phyloP scores from a whole-genome alignment of 768 basidiomycete genomes.

The Galerina marginata region DNA sequence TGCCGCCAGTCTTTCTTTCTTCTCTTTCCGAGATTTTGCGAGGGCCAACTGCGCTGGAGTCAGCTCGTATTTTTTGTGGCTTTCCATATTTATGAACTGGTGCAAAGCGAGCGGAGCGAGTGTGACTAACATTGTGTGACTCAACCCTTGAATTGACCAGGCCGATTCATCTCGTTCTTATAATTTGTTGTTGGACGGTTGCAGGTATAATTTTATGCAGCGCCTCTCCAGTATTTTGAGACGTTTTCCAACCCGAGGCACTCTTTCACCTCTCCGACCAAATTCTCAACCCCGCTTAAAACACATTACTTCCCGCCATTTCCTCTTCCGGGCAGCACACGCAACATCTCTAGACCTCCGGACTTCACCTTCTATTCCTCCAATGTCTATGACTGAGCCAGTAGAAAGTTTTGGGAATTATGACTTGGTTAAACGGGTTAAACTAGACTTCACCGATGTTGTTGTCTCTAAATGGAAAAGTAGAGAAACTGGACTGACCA shows the following conservation, averaged over 20 bases:
- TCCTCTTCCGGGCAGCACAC: slow-evolving; percentile 36
- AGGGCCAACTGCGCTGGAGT: slow-evolving; percentile 65
- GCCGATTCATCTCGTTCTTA: neutral
- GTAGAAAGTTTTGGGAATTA: slow-evolving; percentile 72
- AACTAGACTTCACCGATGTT: slow-evolving; percentile 82
- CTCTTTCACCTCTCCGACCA: slow-evolving; percentile 15
- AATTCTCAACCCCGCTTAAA: slow-evolving; percentile 18
- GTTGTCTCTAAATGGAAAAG: slow-evolving; percentile 89
- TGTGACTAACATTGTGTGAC: too few species aligned
- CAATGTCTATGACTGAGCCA: slow-evolving; percentile 33
- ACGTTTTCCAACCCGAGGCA: slow-evolving; percentile 23
- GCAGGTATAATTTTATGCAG: slow-evolving; percentile 35
- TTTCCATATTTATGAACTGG: neutral
- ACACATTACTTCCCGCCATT: slow-evolving; percentile 26
- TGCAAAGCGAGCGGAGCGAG: neutral
- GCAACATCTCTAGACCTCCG: slow-evolving; percentile 16
- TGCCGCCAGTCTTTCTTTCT: slow-evolving; percentile 36
- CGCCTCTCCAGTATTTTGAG: slow-evolving; percentile 35
- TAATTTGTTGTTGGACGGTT: neutral
- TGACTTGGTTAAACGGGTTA: slow-evolving; percentile 78
- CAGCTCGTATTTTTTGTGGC: slow-evolving; percentile 21
- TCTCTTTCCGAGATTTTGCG: slow-evolving; percentile 57
- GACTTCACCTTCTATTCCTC: slow-evolving; percentile 10
- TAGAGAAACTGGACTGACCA: slow-evolving; percentile 81
- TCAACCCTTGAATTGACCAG: too few species aligned